Percentiles rank a stretch among this genome's conserved stretches.
Evolutionary conservation across 345 rosid species (phyloP).

Genomic region (Fremontodendron californicum): DNA sequence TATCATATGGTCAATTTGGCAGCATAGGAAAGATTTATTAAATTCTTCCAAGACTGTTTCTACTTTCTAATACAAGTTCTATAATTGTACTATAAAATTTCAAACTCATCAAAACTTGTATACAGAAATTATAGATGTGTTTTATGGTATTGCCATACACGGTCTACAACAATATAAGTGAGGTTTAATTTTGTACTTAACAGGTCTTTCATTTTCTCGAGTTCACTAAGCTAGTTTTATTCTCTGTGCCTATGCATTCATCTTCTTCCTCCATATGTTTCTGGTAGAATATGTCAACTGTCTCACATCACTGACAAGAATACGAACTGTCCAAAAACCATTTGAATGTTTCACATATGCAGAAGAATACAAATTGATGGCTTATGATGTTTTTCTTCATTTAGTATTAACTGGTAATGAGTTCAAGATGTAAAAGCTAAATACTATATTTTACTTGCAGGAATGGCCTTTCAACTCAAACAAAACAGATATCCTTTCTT

Average conservation of each 20-base stretch:
- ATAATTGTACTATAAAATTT: neutral
- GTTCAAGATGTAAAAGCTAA: slow-evolving; percentile 14
- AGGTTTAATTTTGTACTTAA: neutral
- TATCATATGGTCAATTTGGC: neutral
- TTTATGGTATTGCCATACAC: neutral
- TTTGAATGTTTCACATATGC: neutral
- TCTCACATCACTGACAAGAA: neutral
- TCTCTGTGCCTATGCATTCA: neutral
- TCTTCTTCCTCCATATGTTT: neutral
- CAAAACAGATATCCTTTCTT: slow-evolving; percentile 77
- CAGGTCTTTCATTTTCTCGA: neutral
- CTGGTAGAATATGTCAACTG: neutral
- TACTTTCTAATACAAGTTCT: neutral
- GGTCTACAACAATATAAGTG: neutral
- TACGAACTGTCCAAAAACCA: neutral
- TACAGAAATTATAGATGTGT: neutral
- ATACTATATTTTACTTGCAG: slow-evolving; percentile 32
- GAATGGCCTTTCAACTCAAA: slow-evolving; percentile 49
- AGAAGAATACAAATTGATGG: neutral
- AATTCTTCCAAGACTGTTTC: neutral
- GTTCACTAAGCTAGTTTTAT: neutral
- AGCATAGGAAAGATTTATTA: neutral
- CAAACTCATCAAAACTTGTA: neutral
- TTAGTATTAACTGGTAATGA: neutral
- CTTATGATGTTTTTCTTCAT: neutral